phyloP scores from a whole-genome alignment of 2,329 filamentous ascomycete genomes.

The Verticillium zaregamsianum region DNA sequence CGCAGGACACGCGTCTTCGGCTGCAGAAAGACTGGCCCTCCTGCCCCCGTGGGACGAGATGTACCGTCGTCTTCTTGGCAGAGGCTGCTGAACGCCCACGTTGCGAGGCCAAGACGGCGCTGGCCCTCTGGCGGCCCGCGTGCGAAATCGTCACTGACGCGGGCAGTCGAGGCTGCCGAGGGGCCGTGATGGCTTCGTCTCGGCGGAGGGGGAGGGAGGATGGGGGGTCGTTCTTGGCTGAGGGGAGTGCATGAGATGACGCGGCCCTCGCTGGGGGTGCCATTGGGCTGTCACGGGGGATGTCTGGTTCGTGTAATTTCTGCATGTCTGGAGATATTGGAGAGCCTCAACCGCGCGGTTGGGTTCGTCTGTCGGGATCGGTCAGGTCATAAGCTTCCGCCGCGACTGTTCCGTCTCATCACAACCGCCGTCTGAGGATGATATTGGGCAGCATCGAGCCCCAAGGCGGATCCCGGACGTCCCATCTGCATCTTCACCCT shows the following conservation, averaged over 20 bases:
- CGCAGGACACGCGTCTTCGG: background rate
- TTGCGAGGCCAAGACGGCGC: conserved; percentile 1
- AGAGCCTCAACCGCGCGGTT: background rate
- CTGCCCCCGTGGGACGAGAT: background rate
- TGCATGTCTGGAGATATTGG: background rate
- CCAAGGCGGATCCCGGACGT: background rate
- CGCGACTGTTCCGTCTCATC: too few relatives aligned
- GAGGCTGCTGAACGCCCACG: conserved; percentile 1
- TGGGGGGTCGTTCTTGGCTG: background rate
- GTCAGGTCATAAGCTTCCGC: background rate
- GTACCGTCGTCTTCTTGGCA: background rate
- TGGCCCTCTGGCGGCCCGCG: background rate
- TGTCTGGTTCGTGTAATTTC: background rate
- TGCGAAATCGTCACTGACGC: background rate
- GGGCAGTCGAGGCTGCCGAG: background rate
- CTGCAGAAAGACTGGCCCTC: background rate
- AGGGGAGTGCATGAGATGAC: conserved; percentile 2
- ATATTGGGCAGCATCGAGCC: too few relatives aligned
- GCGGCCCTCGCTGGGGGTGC: background rate
- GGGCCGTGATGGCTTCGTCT: background rate
- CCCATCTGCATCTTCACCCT: background rate
- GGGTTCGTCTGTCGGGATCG: background rate
- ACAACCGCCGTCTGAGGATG: too few relatives aligned
- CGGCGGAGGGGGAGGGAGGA: background rate
- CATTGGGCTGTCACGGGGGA: background rate